Base-by-base conservation (phyloP, 305 asterid genomes). In the Ajuga reptans region DNA sequence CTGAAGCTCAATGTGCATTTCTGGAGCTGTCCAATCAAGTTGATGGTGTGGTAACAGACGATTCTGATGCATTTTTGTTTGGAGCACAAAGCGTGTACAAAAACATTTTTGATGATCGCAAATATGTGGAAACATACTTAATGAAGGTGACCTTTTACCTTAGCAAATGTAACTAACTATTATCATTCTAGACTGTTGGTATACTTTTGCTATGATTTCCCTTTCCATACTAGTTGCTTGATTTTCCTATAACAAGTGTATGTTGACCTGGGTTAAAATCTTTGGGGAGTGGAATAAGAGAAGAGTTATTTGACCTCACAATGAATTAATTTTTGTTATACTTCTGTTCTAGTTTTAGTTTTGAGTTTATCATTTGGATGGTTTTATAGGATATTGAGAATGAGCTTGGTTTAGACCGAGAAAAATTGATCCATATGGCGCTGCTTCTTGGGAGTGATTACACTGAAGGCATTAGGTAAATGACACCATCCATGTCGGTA, bases 1-100 rank as follows among this genome's bases (percentile, higher is more conserved):
- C 96, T 73, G 99, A 93, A 91, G 97, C 99, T 72, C 97, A 91
- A 62, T 93, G 97, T 80, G 97, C 97, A 50, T 87, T 81, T 75
- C 83, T 93, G 97, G 99, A 91, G 82, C 86, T 86, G 68, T 80
- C 82, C 17, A 78, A 91, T 78, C 87, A 89, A 72, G 99, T 93
- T 68, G 97, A 93, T 84, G 99, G 97, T 50, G 96, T 91, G 75
- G 96, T 93, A 66, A 93, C 97, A 45, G 97, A 91, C 59, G 99
- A 93, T 81, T 93, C 96, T 69, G 97, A 94, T 79, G 91, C 91
- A 33, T 85, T 94, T 81, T 82, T 91, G 80, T 94, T 94, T 85
- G 97, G 97, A 57, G 88, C 96, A 36, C 89, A 83, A 72, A 86
- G 85, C 50, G 97, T 91, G 70, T 89, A 86, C 91, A 94, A 89